Percentiles rank a stretch among this genome's conserved stretches.
Conservation (phyloP, 805 yeast genomes). For the Pichia californica region DNA sequence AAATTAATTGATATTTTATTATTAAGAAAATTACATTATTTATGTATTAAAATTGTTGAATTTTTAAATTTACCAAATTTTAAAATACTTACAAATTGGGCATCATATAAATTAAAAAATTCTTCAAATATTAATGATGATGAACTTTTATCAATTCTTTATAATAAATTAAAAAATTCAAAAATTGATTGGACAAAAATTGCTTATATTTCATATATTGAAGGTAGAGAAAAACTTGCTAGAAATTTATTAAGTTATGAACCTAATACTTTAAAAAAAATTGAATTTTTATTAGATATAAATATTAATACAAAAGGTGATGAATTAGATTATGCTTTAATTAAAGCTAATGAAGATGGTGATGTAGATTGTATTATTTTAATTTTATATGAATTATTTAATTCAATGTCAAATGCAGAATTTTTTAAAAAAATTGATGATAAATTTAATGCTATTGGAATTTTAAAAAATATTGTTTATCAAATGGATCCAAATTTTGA, state of each 20-base stretch:
- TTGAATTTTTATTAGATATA: slow-evolving; percentile 59
- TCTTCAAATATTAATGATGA: slow-evolving; percentile 52
- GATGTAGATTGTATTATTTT: slow-evolving; percentile 54
- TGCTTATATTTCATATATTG: slow-evolving; percentile 63
- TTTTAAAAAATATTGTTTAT: slow-evolving; percentile 32
- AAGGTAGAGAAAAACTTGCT: slow-evolving; percentile 71
- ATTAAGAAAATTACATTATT: slow-evolving; percentile 49
- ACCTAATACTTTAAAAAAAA: slow-evolving; percentile 52
- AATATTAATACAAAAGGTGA: slow-evolving; percentile 39
- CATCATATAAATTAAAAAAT: slow-evolving; percentile 56
- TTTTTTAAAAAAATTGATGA: slow-evolving; percentile 61
- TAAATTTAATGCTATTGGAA: slow-evolving; percentile 34
- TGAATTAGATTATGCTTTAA: slow-evolving; percentile 52
- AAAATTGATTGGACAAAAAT: slow-evolving; percentile 53
- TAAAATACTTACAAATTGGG: slow-evolving; percentile 71
- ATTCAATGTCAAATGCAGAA: slow-evolving; percentile 54
- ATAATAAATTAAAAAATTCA: slow-evolving; percentile 36
- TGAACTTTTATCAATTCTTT: slow-evolving; percentile 45
- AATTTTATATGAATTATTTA: slow-evolving; percentile 48
- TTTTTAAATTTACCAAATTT: slow-evolving; percentile 42
- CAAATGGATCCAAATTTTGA: slow-evolving; percentile 27
- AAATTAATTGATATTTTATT: slow-evolving; percentile 51
- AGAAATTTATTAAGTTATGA: slow-evolving; percentile 64
- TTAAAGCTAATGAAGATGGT: slow-evolving; percentile 56
- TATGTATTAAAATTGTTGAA: slow-evolving; percentile 57